These are phyloP conservation scores for Solanum bulbocastanum DNA, from an alignment of 257 asterid genomes.

Conservation along the genomic window DNA sequence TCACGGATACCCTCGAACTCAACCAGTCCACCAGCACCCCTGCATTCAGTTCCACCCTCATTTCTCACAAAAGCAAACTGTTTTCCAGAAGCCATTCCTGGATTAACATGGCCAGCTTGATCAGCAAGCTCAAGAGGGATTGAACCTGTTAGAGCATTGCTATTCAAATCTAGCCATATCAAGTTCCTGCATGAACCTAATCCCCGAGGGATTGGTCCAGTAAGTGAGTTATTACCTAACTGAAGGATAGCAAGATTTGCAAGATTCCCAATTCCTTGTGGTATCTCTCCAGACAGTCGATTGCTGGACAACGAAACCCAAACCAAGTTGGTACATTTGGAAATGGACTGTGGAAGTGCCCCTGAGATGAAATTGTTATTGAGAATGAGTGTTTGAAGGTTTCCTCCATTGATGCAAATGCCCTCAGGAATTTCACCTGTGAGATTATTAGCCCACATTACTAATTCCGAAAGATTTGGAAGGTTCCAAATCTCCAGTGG, in stretches of 20 bases:
- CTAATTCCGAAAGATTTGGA: constrained; percentile 57
- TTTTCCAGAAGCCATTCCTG: constrained; percentile 73
- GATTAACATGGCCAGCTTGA: constrained; percentile 50
- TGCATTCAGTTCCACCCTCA: constrained; percentile 79
- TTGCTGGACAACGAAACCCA: constrained; percentile 88
- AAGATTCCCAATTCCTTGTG: constrained; percentile 59
- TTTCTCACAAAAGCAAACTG: constrained; percentile 88
- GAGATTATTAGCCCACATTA: constrained; percentile 83
- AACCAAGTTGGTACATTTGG: constrained; percentile 68
- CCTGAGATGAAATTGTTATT: constrained; percentile 72
- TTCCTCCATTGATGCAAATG: constrained; percentile 71
- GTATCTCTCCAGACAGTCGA: constrained; percentile 56
- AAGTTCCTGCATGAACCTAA: constrained; percentile 58
- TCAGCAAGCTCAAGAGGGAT: constrained; percentile 56
- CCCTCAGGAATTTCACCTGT: constrained; percentile 75
- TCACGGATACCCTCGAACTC: constrained; percentile 77
- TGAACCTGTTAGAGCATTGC: constrained; percentile 61
- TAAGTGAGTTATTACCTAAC: constrained; percentile 67
- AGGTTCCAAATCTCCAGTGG: constrained; percentile 66
- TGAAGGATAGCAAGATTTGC: constrained; percentile 77
- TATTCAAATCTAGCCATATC: constrained; percentile 88
- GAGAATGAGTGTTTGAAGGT: constrained; percentile 77
- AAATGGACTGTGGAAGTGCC: constrained; percentile 57
- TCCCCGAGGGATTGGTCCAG: constrained; percentile 49
- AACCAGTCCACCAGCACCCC: constrained; percentile 90